Evolutionary conservation across 805 yeast genomes (phyloP).

Genomic region (Candida argentea): DNA sequence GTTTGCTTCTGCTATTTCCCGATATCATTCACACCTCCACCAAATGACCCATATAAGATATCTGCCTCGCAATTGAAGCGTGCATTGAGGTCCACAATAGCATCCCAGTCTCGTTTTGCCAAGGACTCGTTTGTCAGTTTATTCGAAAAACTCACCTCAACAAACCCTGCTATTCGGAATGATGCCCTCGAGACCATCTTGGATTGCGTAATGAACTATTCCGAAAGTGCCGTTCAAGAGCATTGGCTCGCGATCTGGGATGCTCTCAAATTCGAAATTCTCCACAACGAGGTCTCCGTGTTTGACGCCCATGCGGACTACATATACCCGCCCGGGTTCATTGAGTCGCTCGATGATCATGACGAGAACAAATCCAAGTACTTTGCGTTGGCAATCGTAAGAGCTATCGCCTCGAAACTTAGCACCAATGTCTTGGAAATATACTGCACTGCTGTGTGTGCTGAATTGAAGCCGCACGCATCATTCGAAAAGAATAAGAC

Average conservation of each 20-base stretch:
- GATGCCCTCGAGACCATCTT: slow-evolving; percentile 63
- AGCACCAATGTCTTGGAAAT: slow-evolving; percentile 18
- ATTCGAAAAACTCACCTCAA: slow-evolving; percentile 68
- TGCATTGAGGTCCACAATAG: slow-evolving; percentile 50
- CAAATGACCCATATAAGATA: slow-evolving; percentile 78
- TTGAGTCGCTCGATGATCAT: slow-evolving; percentile 16
- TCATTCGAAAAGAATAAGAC: slow-evolving; percentile 40
- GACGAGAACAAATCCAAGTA: slow-evolving; percentile 27
- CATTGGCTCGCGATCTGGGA: slow-evolving; percentile 79
- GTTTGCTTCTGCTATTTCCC: slow-evolving; percentile 93
- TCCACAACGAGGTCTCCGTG: slow-evolving; percentile 52
- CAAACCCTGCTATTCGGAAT: slow-evolving; percentile 60
- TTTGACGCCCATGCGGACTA: slow-evolving; percentile 16
- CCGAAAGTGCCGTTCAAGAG: slow-evolving; percentile 35
- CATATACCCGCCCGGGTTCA: slow-evolving; percentile 18
- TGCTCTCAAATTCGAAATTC: slow-evolving; percentile 78
- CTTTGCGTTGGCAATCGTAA: slow-evolving; percentile 28
- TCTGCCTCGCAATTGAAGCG: slow-evolving; percentile 62
- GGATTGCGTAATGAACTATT: slow-evolving; percentile 45
- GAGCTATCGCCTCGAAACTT: slow-evolving; percentile 31
- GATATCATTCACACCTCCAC: slow-evolving; percentile 87
- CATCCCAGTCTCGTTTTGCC: slow-evolving; percentile 54
- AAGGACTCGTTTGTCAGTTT: slow-evolving; percentile 68
- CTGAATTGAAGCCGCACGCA: slow-evolving; percentile 48
- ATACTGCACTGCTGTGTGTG: slow-evolving; percentile 23